Conservation (phyloP, 495 filamentous ascomycete genomes). For the Neurospora sp. region DNA sequence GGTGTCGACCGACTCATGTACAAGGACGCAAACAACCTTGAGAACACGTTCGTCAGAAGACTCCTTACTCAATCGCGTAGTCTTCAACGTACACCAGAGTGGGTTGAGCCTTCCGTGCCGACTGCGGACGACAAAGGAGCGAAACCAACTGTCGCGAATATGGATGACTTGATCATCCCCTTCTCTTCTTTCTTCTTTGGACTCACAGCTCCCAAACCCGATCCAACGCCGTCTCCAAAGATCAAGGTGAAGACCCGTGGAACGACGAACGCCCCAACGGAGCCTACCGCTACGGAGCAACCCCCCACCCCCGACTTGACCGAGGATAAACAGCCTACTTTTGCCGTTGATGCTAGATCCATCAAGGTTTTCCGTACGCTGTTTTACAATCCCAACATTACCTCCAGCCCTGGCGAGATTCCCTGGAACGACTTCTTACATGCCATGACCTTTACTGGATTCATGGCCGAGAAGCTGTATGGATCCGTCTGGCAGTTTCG, state of each 20-base stretch:
- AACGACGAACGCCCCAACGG: conserved; percentile 1
- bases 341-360: conserved; percentile 33
- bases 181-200: conserved; percentile 9
- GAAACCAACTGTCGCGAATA: background rate
- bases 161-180: conserved; percentile 10
- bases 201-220: background rate
- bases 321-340: conserved; percentile 13
- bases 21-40: background rate
- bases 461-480: conserved; percentile 38
- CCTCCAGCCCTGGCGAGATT: conserved; percentile 26
- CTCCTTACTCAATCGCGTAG: conserved; percentile 24
- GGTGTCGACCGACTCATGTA: conserved; percentile 3
- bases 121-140: background rate
- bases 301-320: background rate
- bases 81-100: conserved; percentile 39
- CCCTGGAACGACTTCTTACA: conserved; percentile 45
- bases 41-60: conserved; percentile 8
- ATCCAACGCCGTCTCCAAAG: conserved; percentile 4
- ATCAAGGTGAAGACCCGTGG: conserved; percentile 36
- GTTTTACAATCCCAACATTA: conserved; percentile 12
- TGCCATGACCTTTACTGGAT: conserved; percentile 39
- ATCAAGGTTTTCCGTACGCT: conserved; percentile 19
- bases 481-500: conserved; percentile 45
- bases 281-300: background rate
- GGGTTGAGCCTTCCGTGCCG: conserved; percentile 28